Evolutionary conservation across 306 rosid genomes (phyloP), one percentile per base, ranked within the genome.

Genomic region (Quercus mongolica): DNA sequence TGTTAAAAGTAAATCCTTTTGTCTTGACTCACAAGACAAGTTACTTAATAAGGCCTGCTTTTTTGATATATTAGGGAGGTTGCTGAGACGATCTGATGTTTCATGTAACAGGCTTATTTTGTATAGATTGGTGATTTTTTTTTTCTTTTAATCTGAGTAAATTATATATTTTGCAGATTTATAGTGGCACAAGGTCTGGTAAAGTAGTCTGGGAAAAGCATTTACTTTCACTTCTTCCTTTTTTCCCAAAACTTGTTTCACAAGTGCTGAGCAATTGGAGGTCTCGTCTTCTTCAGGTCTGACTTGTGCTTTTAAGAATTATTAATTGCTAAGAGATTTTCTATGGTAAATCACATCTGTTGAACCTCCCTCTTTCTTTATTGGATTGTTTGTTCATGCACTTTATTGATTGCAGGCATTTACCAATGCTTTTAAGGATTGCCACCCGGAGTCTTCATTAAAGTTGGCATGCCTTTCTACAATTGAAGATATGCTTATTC

Each of bases 211-310:
- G 83, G 89, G 96, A 89, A 86, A 93, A 85, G 64, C 90, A 82
- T 81, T 69, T 92, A 38, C 78, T 83, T 86, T 85, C 88, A 55
- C 89, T 95, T 76, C 90, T 95, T 83, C 87, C 91, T 64, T 91
- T 92, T 86, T 77, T 95, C 76, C 97, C 99, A 3, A 89, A 89
- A 87, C 89, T 92, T 79, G 67, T 90, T 78, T 82, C 86, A 18
- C 87, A 52, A 52, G 88, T 85, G 79, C 74, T 76, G 67, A 63
- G 82, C 76, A 74, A 68, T 75, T 90, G 97, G 96, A 86, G 81
- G 68, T 85, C 81, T 75, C 91, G 88, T 33, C 96, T 95, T 77
- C 98, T 95, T 84, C 87, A 90, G 99, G 99, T 95, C 63, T 81
- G 89, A 69, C 61, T 23, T 64, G 11, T 75, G 19, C 75, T 61